phyloP scores from a whole-genome alignment of 2,329 filamentous ascomycete species.

The Epichloe coenophiala region DNA sequence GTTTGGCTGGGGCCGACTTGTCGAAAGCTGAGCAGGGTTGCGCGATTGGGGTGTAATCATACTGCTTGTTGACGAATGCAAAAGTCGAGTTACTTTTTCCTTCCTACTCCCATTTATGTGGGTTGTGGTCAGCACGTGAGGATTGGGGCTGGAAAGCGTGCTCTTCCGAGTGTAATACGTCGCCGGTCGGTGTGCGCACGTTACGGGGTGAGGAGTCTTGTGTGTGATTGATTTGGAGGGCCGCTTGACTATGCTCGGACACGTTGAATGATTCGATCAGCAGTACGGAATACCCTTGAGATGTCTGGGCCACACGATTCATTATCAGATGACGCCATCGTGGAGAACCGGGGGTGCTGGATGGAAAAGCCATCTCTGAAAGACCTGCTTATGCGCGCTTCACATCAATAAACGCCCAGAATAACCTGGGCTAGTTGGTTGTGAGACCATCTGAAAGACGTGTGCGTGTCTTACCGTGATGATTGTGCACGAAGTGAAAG shows the following conservation, averaged over 20 bases:
- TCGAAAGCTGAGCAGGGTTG: not conserved
- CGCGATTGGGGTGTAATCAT: not conserved
- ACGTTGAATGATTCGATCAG: not conserved
- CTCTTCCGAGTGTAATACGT: not conserved
- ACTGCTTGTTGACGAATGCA: not conserved
- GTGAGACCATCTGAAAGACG: not conserved
- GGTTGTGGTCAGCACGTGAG: not conserved
- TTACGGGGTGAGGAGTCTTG: not conserved
- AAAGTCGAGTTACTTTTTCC: not conserved
- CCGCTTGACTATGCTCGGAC: not conserved
- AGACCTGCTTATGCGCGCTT: not conserved
- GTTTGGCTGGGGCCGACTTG: not conserved
- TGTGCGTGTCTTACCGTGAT: not conserved
- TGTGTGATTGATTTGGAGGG: not conserved
- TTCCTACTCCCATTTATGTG: not conserved
- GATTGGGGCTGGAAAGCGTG: not conserved
- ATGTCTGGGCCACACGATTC: not conserved
- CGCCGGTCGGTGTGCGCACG: not conserved
- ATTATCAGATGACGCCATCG: not conserved
- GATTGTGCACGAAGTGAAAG: not conserved
- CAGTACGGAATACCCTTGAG: not conserved
- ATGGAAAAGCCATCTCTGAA: constrained; percentile 2
- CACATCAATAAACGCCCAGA: not conserved
- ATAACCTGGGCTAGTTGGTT: not conserved
- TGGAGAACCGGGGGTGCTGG: constrained; percentile 1